Conservation (phyloP, 139 green algal species). For the Microglena sp. region DNA sequence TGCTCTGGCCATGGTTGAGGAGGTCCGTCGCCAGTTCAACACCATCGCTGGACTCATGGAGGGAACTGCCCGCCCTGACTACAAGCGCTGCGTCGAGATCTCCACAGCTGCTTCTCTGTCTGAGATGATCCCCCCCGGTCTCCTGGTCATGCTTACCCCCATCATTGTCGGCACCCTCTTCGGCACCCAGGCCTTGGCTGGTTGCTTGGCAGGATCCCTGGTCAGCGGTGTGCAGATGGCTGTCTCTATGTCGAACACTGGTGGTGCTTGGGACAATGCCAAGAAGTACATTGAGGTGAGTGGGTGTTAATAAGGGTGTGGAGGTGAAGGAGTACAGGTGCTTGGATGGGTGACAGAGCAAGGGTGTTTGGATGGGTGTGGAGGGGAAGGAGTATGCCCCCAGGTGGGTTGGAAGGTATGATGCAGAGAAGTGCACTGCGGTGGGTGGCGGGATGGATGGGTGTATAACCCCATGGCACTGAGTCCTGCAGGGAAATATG, state of each 20-base stretch:
- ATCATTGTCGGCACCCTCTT: conserved; percentile 75
- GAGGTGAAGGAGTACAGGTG: too few relatives aligned
- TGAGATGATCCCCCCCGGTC: conserved; percentile 90
- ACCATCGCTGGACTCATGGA: conserved; percentile 86
- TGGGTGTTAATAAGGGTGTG: conserved; percentile 1
- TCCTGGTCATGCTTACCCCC: conserved; percentile 86
- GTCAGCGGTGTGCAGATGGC: conserved; percentile 95
- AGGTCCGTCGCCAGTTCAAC: conserved; percentile 84
- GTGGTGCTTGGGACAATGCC: conserved; percentile 95
- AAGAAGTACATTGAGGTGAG: conserved; percentile 88
- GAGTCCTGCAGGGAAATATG: too few relatives aligned
- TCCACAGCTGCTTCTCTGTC: conserved; percentile 75
- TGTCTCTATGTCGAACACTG: conserved; percentile 94
- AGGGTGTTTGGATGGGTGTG: too few relatives aligned
- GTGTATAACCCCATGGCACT: too few relatives aligned
- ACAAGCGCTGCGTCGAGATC: conserved; percentile 81
- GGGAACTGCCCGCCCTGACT: conserved; percentile 83
- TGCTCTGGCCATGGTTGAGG: conserved; percentile 25
- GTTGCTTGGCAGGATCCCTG: conserved; percentile 80
- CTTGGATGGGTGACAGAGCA: too few relatives aligned
- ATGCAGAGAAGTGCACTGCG: too few relatives aligned
- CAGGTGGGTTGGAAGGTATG: too few relatives aligned
- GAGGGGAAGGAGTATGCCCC: too few relatives aligned
- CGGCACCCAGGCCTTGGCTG: conserved; percentile 69
- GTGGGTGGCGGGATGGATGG: too few relatives aligned